These are phyloP conservation scores for Aspergillus hiratsukae DNA, from an alignment of 2,329 filamentous ascomycete species.

Conservation along the genomic window DNA sequence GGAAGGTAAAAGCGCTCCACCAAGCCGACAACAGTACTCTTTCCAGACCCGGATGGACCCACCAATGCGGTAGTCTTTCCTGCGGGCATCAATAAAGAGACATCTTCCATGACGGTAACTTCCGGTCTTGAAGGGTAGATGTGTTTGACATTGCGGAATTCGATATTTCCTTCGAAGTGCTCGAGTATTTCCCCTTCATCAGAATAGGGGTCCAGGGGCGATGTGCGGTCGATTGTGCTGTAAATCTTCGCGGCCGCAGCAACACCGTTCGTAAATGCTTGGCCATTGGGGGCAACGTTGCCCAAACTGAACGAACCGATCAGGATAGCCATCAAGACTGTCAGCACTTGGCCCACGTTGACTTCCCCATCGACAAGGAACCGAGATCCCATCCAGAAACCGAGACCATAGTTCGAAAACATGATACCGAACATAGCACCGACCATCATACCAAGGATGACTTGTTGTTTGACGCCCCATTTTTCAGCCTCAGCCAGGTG, in stretches of 20 bases:
- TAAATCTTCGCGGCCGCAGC: slow-evolving; percentile 89
- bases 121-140: slow-evolving; percentile 93
- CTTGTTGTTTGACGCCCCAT: slow-evolving; percentile 73
- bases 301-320: slow-evolving; percentile 89
- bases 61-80: slow-evolving; percentile 92
- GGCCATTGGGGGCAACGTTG: slow-evolving; percentile 77
- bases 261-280: slow-evolving; percentile 78
- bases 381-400: slow-evolving; percentile 81
- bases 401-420: slow-evolving; percentile 80
- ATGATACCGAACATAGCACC: slow-evolving; percentile 77
- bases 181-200: slow-evolving; percentile 69
- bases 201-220: slow-evolving; percentile 73
- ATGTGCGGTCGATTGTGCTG: slow-evolving; percentile 82
- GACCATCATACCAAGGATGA: slow-evolving; percentile 70
- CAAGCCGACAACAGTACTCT: slow-evolving; percentile 88
- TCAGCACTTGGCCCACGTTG: slow-evolving; percentile 67
- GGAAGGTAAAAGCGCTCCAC: slow-evolving; percentile 94
- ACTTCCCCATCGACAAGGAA: slow-evolving; percentile 66
- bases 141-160: slow-evolving; percentile 78
- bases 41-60: slow-evolving; percentile 89
- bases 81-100: slow-evolving; percentile 74
- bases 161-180: slow-evolving; percentile 69
- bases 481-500: slow-evolving; percentile 70
- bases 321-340: slow-evolving; percentile 84
- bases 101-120: slow-evolving; percentile 79